Conservation (phyloP, 1,284 basidiomycete genomes). For the Rhodotorula sp. region DNA sequence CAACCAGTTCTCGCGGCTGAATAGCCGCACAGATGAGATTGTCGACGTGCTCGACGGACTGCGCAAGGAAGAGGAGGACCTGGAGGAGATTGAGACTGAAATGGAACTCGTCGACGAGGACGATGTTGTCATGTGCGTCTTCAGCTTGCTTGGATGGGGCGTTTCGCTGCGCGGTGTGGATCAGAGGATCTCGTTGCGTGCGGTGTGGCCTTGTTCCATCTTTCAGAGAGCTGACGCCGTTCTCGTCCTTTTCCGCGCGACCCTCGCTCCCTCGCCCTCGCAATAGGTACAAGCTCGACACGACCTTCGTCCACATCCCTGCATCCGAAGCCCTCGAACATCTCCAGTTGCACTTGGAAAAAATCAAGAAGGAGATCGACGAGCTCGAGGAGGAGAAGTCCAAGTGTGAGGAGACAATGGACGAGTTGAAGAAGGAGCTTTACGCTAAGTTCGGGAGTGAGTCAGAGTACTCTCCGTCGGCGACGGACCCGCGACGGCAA, state of each 20-base stretch:
- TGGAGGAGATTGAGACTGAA: constrained; percentile 79
- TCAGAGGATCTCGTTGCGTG: not conserved
- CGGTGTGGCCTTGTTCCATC: not conserved
- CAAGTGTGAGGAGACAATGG: constrained; percentile 81
- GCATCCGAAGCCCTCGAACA: constrained; percentile 69
- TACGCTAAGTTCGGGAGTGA: constrained; percentile 46
- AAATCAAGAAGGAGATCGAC: constrained; percentile 62
- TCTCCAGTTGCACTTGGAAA: constrained; percentile 67
- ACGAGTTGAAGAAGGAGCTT: constrained; percentile 77
- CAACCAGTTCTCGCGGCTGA: constrained; percentile 88
- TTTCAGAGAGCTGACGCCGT: not conserved
- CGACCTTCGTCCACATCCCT: constrained; percentile 79
- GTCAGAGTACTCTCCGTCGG: constrained; percentile 4
- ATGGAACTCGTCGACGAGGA: constrained; percentile 90
- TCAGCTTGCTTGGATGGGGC: too few relatives aligned
- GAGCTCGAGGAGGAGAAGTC: constrained; percentile 61
- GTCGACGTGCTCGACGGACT: constrained; percentile 84
- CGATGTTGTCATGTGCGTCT: constrained; percentile 66
- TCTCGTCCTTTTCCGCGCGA: not conserved
- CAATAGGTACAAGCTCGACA: constrained; percentile 80
- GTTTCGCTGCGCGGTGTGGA: not conserved
- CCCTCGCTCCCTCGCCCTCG: not conserved
- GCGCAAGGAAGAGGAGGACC: constrained; percentile 79
- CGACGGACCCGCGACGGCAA: fast-evolving
- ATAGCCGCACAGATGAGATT: constrained; percentile 69